These are phyloP conservation scores for Kwoniella heveanensis DNA, from an alignment of 768 basidiomycete species.

Conservation along the genomic window DNA sequence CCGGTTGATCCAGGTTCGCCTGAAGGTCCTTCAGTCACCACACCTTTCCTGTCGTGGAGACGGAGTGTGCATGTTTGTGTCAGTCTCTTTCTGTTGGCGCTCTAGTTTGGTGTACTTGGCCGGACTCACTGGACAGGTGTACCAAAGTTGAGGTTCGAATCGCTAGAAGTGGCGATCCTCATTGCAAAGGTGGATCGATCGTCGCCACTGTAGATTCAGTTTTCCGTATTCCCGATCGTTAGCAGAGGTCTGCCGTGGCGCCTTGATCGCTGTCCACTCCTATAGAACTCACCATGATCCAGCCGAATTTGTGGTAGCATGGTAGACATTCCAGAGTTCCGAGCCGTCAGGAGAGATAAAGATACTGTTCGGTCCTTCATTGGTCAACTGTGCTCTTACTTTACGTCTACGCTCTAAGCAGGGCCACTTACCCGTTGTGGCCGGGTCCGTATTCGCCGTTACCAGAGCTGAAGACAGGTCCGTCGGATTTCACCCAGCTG, in stretches of 20 bases:
- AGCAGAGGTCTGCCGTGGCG: no score
- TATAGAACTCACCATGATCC: conserved; percentile 31
- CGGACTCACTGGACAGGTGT: conserved; percentile 11
- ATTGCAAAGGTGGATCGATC: conserved; percentile 13
- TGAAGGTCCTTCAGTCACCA: conserved; percentile 5
- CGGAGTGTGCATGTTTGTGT: not conserved
- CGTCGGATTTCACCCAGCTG: conserved; percentile 27
- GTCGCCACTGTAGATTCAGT: conserved; percentile 14
- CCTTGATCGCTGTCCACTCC: no score
- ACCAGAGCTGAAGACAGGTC: conserved; percentile 26
- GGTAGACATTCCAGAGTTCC: conserved; percentile 31
- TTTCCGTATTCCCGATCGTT: no score
- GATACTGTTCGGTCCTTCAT: conserved; percentile 15
- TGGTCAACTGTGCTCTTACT: no score
- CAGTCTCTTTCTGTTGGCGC: not conserved
- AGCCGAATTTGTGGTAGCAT: conserved; percentile 22
- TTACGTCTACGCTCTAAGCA: not conserved
- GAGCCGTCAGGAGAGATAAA: conserved; percentile 29
- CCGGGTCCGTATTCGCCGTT: conserved; percentile 33
- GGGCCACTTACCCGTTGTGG: conserved; percentile 22
- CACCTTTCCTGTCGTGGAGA: conserved; percentile 8
- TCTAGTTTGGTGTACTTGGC: no score
- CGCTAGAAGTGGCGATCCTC: conserved; percentile 10
- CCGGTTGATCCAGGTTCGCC: not conserved
- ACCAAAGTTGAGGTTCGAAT: conserved; percentile 14